Base-by-base conservation (phyloP, 2,329 filamentous ascomycete genomes). In the Fusarium sp. region DNA sequence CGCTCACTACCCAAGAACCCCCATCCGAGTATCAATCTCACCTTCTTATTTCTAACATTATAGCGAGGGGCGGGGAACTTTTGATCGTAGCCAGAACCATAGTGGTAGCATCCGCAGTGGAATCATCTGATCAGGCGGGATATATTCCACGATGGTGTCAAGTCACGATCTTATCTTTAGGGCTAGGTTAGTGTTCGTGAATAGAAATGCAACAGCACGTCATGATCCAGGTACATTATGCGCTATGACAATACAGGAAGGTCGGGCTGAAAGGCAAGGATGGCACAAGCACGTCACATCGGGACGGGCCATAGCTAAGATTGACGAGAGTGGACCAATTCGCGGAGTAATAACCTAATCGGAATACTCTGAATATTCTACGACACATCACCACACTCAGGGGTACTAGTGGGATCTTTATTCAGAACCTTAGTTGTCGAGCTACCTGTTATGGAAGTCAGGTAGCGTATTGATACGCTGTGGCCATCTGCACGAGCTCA, bases 161-260 rank as follows among this genome's bases (percentile, higher is more conserved):
- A 27, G 50, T 54, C 40, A 13, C 18, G 9, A 27, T 40, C 34
- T 31, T 16, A 44, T 49, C 31, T 29, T n/a, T 25, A n/a, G 11
- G 53, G 14, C 20, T 20, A 18, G 18, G 20, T 25, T 20, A 14
- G 20, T 38, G 14, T 29, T 7, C 16, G 23, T 9, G 18, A 31
- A 38, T 8, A 9, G 11, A 7, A 18, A 53, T 9, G 33, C 31
- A 23, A 23, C 31, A 65, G 58, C 40, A 68, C 51, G 31, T n/a
- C 18, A 66, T 53, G 13, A 18, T 53, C 44, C 44, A 49, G 44
- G 25, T 13, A 54, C 23, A 33, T 53, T 23, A 20, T 25, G 36
- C 50, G 23, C 16, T n/a, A 23, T 56, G 20, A 40, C 67, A 23
- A 53, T 58, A 69, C 33, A 57, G 67, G 67, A 70, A 69, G 67